Conservation (phyloP, 2,329 filamentous ascomycete species). For the Calonectria henricotiae region DNA sequence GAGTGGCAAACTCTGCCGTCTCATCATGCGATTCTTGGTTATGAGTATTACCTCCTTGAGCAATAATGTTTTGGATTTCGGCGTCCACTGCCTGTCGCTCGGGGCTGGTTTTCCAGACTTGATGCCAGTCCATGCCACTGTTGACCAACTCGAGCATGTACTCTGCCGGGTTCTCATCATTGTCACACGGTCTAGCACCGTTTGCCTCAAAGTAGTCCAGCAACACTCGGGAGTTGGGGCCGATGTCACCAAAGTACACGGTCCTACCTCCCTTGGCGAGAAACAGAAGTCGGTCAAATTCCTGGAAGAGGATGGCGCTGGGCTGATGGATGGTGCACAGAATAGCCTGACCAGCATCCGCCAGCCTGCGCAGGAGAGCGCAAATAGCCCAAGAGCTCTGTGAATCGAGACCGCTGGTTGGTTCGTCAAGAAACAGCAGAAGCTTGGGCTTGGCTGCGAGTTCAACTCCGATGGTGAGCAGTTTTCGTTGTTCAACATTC, state of each 20-base stretch:
- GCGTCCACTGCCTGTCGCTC: slow-evolving; percentile 5
- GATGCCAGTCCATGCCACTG: slow-evolving; percentile 26
- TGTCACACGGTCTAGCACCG: slow-evolving; percentile 4
- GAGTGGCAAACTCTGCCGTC: slow-evolving; percentile 15
- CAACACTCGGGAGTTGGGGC: slow-evolving; percentile 17
- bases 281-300: slow-evolving; percentile 72
- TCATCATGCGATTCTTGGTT: not conserved
- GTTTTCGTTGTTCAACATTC: slow-evolving; percentile 72
- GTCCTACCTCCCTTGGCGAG: slow-evolving; percentile 43
- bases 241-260: slow-evolving; percentile 33
- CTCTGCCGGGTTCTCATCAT: slow-evolving; percentile 31
- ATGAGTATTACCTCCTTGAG: not conserved
- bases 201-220: slow-evolving; percentile 26
- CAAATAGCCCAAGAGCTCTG: slow-evolving; percentile 73
- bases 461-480: slow-evolving; percentile 71
- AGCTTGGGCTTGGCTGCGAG: slow-evolving; percentile 68
- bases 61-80: slow-evolving; percentile 14
- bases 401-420: slow-evolving; percentile 71
- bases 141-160: slow-evolving; percentile 27
- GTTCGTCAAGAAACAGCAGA: slow-evolving; percentile 72
- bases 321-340: slow-evolving; percentile 68
- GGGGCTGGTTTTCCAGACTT: slow-evolving; percentile 20
- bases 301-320: slow-evolving; percentile 63
- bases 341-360: slow-evolving; percentile 64
- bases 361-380: slow-evolving; percentile 71